Base-by-base conservation (phyloP, 805 yeast species). In the Soucietia sequanensis region DNA sequence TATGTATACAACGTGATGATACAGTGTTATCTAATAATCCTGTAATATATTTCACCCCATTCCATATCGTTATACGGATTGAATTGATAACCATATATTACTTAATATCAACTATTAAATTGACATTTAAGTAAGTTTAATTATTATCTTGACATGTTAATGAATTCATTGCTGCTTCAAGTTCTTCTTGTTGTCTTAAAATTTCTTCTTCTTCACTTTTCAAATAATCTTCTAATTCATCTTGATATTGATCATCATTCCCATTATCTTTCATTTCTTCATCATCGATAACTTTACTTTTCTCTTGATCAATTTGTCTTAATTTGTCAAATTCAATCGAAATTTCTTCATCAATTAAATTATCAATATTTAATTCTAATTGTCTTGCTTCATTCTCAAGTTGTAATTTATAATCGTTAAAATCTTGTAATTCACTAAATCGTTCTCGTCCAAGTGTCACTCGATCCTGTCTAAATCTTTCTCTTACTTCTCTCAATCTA, bases 311-410 rank as follows among this genome's bases (percentile, higher is more conserved):
- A 10, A 12, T 24, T n/a, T 14, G n/a, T n/a, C 27, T 10, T 4
- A 12, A 4, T 8, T 5, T 12, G 7, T 32, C 28, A 10, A 8
- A 11, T 2, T 24, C 18, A 12, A 18, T 8, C 6, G 23, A 30
- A 7, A 13, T 26, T 30, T 59, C 57, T 16, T 55, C 60, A 8
- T 56, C 56, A 6, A 57, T 42, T 23, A 56, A 40, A 30, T 43
- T 45, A 23, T 56, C 56, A 10, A 46, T 34, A 20, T 51, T 57
- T 6, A 42, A 31, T 4, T 41, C 42, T n/a, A 37, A 27, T n/a
- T 24, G 23, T 13, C 41, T 28, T 23, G 33, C 23, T 16, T 46
- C 42, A 9, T 35, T 27, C 6, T 39, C 38, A 27, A 41, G 41
- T 23, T 41, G 21, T 20, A 30, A 19, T 9, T 38, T 31, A 13